Base-by-base conservation (phyloP, 768 basidiomycete species). In the Termitomyces sp. region DNA sequence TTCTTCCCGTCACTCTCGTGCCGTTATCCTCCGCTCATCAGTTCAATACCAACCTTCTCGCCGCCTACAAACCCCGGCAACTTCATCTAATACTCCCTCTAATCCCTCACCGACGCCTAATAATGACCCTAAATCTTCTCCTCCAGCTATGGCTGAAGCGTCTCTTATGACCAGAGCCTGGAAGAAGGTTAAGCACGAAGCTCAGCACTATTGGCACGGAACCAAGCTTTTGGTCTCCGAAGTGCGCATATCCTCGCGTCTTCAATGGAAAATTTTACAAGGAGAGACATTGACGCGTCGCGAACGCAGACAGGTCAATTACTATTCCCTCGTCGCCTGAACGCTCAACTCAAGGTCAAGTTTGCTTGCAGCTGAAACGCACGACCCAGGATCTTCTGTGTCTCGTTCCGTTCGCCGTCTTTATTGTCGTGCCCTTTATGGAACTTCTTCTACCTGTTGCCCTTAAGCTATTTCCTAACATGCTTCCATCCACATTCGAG, bases 401-500 rank as follows among this genome's bases (percentile, higher is more conserved):
- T 29, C 85, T 99, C 13, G 86, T 98, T 22, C 97, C 97, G 1
- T 99, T 99, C 71, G 84, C 91, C 7, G 93, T 93, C 47, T 98
- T 99, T 74, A 67, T 98, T 59, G 78, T 97, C 63, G 92, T 99
- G 3, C 97, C 97, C 1, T 98, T 98, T 79, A 98, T 98, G 96
- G 97, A 98, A 68, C 69, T 99, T 16, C 79, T 99, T 5, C 83
- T 99, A 3, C 97, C 97, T 2, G 92, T 99, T 38, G 95, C 94
- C 0, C 80, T 99, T 60, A 97, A 96, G 70, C 73, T 99, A 41
- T 99, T 99, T 81, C 97, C 97, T 13, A 98, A 91, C 70, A 98
- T 98, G 94, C 83, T 99, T 5, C 97, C 97, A 0, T 95, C 92
- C 0, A 99, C 97, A 0, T 98, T 99, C 59, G 94, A 98, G 68